Percentiles rank a stretch among this genome's conserved stretches.
These are phyloP conservation scores for Auricularia sp. DNA, from an alignment of 768 basidiomycete genomes.

Conservation along the genomic window DNA sequence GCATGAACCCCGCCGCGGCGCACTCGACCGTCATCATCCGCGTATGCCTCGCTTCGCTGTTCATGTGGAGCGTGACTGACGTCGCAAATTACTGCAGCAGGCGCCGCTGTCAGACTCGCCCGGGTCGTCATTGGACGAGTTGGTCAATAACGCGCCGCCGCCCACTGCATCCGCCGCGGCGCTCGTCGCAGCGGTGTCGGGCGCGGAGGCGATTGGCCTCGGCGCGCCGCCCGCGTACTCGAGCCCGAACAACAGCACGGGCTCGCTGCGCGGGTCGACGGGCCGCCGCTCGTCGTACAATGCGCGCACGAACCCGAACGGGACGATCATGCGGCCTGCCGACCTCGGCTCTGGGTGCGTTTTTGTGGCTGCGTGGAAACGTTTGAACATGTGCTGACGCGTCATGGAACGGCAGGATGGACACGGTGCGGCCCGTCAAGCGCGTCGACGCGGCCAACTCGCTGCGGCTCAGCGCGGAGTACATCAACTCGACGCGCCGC, in stretches of 20 bases:
- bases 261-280: constrained; percentile 38
- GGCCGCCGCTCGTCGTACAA: constrained; percentile 34
- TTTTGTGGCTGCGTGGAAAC: background rate
- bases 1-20: constrained; percentile 41
- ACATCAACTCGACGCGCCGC: constrained; percentile 56
- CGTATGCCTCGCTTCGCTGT: constrained; percentile 8
- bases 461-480: constrained; percentile 66
- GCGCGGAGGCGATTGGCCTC: constrained; percentile 15
- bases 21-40: constrained; percentile 66
- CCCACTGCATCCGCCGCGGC: constrained; percentile 18
- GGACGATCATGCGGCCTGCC: constrained; percentile 67
- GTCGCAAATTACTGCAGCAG: background rate
- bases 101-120: background rate
- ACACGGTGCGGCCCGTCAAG: constrained; percentile 90
- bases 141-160: constrained; percentile 31
- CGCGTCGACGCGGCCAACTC: constrained; percentile 77
- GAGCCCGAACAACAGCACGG: constrained; percentile 21
- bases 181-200: constrained; percentile 15
- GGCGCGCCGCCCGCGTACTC: constrained; percentile 65
- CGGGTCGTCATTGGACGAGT: constrained; percentile 13
- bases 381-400: background rate
- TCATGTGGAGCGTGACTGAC: background rate
- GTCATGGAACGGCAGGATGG: constrained; percentile 28
- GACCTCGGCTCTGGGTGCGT: constrained; percentile 68
- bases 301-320: constrained; percentile 53